Percentiles rank a stretch among this genome's conserved stretches.
phyloP scores from a whole-genome alignment of 352 stramenopile species.

The Pythium insidiosum region DNA sequence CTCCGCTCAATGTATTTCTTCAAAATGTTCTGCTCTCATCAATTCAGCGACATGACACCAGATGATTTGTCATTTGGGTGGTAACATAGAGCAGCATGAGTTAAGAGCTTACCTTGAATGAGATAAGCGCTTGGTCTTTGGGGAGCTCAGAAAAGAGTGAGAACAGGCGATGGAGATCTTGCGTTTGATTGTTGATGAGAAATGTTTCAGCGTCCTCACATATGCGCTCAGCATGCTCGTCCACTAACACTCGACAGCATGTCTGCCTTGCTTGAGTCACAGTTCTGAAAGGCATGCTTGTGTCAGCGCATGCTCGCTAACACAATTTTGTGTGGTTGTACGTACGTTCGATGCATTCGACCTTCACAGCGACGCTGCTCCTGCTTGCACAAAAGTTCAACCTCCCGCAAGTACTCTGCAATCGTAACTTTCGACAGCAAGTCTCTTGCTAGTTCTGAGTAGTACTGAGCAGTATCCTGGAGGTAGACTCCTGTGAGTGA shows the following conservation, averaged over 20 bases:
- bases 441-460: slow-evolving; percentile 52
- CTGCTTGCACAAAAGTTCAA: slow-evolving; percentile 65
- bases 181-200: slow-evolving; percentile 66
- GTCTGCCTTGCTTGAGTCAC: slow-evolving; percentile 69
- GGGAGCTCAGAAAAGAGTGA: slow-evolving; percentile 76
- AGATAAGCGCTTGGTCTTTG: slow-evolving; percentile 71
- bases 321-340: background rate
- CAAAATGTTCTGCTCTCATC: slow-evolving; percentile 54
- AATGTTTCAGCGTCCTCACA: slow-evolving; percentile 75
- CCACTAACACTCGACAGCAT: slow-evolving; percentile 70
- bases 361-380: slow-evolving; percentile 74
- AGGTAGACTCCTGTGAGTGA: background rate
- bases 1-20: slow-evolving; percentile 82
- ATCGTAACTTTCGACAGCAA: slow-evolving; percentile 59
- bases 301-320: background rate
- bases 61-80: too few species aligned
- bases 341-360: slow-evolving; percentile 67
- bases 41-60: background rate
- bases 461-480: slow-evolving; percentile 63
- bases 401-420: slow-evolving; percentile 63
- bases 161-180: slow-evolving; percentile 74
- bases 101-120: slow-evolving; percentile 51
- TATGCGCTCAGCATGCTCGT: slow-evolving; percentile 74
- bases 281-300: slow-evolving; percentile 28
- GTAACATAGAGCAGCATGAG: slow-evolving; percentile 6